Base-by-base conservation (phyloP, 139 green algal genomes). In the Picochlorum costavermella region DNA sequence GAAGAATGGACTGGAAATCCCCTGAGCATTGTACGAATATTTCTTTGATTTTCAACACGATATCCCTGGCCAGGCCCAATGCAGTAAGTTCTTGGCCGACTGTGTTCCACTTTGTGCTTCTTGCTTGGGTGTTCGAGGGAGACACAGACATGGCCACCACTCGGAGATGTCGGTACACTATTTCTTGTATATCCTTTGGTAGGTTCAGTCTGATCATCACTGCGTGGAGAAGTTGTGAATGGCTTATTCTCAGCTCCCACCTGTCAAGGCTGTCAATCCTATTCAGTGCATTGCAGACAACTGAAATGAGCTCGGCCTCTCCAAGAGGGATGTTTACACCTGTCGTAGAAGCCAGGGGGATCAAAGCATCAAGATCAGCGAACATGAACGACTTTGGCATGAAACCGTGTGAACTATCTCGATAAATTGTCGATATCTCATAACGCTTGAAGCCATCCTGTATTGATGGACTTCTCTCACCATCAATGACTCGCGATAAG, bases 311-410 rank as follows among this genome's bases (percentile, higher is more conserved):
- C 51, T 84, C 77, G 28, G 73, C 68, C 49, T 77, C 68, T 20
- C 68, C 46, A 23, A 67, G 12, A 20, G 65, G 36, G 3, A 16
- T 12, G 14, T 60, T 28, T 51, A 12, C 60, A 70, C 51, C 4
- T 70, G 31, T 20, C 76, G 63, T 17, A 76, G 65, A 69, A 76
- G 69, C 16, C 11, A n/a, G 9, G 2, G 65, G 65, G 9, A 68
- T 71, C 9, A 91, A 40, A 13, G 88, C 62, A 63, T 92, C 86
- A 63, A 92, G 73, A 69, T 92, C 86, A 1, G 81, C 84, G 63
- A 83, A 73, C 40, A 89, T 74, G 64, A 81, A 74, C n/a, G 72
- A 68, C 13, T 66, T 56, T 8, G 86, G 75, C 25, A 82, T 60
- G 26, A 25, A 23, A 37, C 56, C 56, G 8, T 44, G 14, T 25